phyloP scores from a whole-genome alignment of 2,329 filamentous ascomycete genomes.

The Teratosphaeria zuluensis region DNA sequence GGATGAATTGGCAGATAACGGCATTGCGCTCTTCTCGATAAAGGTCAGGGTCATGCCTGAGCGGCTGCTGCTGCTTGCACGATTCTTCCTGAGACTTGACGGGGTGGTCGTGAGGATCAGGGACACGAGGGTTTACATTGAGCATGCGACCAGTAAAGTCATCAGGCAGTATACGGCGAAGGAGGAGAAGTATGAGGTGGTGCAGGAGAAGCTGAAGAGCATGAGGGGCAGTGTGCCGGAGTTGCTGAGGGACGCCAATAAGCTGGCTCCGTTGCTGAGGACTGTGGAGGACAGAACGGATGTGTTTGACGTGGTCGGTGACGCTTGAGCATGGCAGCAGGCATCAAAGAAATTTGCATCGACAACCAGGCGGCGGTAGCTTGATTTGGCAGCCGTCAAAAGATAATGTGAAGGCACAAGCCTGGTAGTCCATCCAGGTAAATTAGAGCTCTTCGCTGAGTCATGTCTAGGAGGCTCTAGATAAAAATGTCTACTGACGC shows the following conservation, averaged over 20 bases:
- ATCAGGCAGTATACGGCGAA: constrained; percentile 84
- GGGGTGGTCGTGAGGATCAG: constrained; percentile 78
- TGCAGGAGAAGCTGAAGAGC: constrained; percentile 49
- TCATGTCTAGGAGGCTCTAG: background rate
- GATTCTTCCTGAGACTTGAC: constrained; percentile 89
- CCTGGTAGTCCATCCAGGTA: background rate
- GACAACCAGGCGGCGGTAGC: background rate
- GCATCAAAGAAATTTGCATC: background rate
- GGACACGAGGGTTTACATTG: constrained; percentile 85
- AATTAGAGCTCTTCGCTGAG: background rate
- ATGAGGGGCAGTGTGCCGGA: constrained; percentile 74
- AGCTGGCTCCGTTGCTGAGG: constrained; percentile 62
- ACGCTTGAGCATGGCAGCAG: background rate
- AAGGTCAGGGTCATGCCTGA: constrained; percentile 91
- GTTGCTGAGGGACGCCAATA: constrained; percentile 76
- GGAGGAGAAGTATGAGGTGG: constrained; percentile 68
- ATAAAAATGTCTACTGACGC: no score
- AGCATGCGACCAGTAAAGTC: constrained; percentile 70
- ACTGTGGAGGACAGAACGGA: constrained; percentile 79
- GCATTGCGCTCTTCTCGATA: constrained; percentile 78
- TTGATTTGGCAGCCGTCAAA: background rate
- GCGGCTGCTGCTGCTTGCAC: constrained; percentile 70
- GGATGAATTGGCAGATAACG: constrained; percentile 95
- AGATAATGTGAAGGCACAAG: background rate
- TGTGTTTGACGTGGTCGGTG: constrained; percentile 53